Conservation (phyloP, 1,284 basidiomycete genomes). For the Ustilago tritici region DNA sequence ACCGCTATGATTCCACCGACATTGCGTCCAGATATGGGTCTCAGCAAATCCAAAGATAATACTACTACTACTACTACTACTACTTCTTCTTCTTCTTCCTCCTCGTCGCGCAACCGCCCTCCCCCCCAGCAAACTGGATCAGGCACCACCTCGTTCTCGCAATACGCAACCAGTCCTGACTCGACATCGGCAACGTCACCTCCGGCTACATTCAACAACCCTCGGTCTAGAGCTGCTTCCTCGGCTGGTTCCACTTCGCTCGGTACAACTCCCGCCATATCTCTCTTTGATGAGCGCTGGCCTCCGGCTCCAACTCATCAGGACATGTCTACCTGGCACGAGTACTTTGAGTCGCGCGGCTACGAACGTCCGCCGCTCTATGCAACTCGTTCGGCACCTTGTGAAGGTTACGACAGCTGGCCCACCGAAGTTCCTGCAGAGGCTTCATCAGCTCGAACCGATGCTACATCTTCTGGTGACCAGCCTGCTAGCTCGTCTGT, state of each 20-base stretch:
- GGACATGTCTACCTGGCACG: slow-evolving; percentile 39
- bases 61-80: no score
- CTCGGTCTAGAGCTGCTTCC: slow-evolving; percentile 10
- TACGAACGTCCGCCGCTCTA: slow-evolving; percentile 46
- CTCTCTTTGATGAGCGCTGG: slow-evolving; percentile 15
- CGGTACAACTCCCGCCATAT: slow-evolving; percentile 7
- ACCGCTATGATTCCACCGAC: slow-evolving; percentile 60
- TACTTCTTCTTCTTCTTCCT: not conserved
- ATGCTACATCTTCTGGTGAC: not conserved
- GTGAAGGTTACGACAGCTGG: slow-evolving; percentile 44
- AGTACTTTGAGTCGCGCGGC: slow-evolving; percentile 38
- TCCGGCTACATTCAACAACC: slow-evolving; percentile 4
- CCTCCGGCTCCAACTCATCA: slow-evolving; percentile 22
- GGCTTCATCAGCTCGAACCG: not conserved
- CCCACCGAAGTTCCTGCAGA: slow-evolving; percentile 23
- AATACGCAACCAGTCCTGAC: slow-evolving; percentile 25
- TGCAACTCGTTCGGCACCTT: slow-evolving; percentile 44
- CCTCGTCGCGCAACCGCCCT: slow-evolving; percentile 26
- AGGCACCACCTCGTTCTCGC: slow-evolving; percentile 33
- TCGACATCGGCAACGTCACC: slow-evolving; percentile 22
- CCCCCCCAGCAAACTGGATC: slow-evolving; percentile 42
- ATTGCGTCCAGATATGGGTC: slow-evolving; percentile 39
- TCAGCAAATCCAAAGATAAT: slow-evolving; percentile 18
- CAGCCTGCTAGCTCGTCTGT: not conserved
- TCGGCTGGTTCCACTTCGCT: slow-evolving; percentile 9